Base-by-base conservation (phyloP, 2,329 filamentous ascomycete species). In the Juglanconis sp. region DNA sequence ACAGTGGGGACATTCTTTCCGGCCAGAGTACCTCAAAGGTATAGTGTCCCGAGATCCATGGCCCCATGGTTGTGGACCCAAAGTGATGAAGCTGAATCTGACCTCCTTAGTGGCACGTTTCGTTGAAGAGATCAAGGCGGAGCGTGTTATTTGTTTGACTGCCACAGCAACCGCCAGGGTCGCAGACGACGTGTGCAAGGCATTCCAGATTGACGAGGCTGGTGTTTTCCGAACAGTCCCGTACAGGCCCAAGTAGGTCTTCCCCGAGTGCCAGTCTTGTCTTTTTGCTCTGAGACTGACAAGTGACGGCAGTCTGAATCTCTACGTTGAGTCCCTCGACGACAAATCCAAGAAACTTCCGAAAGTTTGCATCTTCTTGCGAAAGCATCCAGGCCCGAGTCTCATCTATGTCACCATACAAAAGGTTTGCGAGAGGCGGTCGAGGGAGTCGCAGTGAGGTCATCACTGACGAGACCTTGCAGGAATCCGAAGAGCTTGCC, bases 381-480 rank as follows among this genome's bases (percentile, higher is more conserved):
- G 71, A 36, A 64, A 74, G 0, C 75, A 87, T 58, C 73, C 76
- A 1, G 86, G 85, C 0, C 75, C 85, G 2, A 82, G 82, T 0
- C 81, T 88, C 30, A 76, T 88, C 11, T 88, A 88, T 57, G 83
- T 87, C 1, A 86, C 84, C 0, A 68, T 81, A 0, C 85, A 87
- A 60, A 80, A 77, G 64, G 74, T 72, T 56, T 1, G 60, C 35
- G 30, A 5, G 11, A 2, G 17, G 9, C 3, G 1, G 10, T 9
- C 2, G 3, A 36, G 17, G 8, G 36, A 5, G 10, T 11, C 6
- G 15, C 32, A 13, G 24, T 3, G 17, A 1, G n/a, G 32, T 1
- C 31, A 32, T 35, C 10, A 49, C 10, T 13, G 30, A 35, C 30
- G 3, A 5, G 3, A 36, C 0, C 3, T 11, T 30, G 24, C 10